Percentiles rank a stretch among this genome's conserved stretches.
Conservation (phyloP, 441 rosid species). For the Eutrema salsugineum region DNA sequence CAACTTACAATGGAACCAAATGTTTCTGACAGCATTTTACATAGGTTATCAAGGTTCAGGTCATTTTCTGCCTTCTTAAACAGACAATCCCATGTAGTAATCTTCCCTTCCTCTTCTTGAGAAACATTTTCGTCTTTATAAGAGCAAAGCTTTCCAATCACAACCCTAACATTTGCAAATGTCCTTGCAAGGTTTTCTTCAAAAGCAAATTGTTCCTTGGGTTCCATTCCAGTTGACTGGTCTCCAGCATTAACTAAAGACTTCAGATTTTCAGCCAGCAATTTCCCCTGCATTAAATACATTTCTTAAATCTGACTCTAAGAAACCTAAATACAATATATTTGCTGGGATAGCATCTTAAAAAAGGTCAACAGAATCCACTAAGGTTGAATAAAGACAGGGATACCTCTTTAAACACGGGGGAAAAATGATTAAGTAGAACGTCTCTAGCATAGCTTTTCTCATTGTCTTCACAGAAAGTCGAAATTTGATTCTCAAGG, state of each 20-base stretch:
- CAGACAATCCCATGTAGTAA: constrained; percentile 67
- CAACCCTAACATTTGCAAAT: constrained; percentile 39
- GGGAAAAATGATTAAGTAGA: constrained; percentile 51
- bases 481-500: constrained; percentile 52
- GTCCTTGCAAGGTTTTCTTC: constrained; percentile 39
- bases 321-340: constrained; percentile 2
- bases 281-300: constrained; percentile 52
- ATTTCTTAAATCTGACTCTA: constrained; percentile 8
- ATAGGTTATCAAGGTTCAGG: constrained; percentile 50
- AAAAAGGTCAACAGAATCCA: neutral
- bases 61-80: constrained; percentile 47
- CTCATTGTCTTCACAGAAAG: constrained; percentile 40
- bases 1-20: constrained; percentile 56
- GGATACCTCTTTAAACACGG: constrained; percentile 57
- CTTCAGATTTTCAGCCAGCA: constrained; percentile 50
- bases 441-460: constrained; percentile 45
- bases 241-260: constrained; percentile 24
- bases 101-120: constrained; percentile 41
- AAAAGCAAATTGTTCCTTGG: constrained; percentile 31
- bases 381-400: constrained; percentile 3
- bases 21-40: constrained; percentile 48
- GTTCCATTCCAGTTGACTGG: constrained; percentile 38
- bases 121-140: constrained; percentile 29
- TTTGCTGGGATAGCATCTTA: neutral
- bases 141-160: constrained; percentile 46